These are phyloP conservation scores for Lactarius hatsudake DNA, from an alignment of 768 basidiomycete genomes.

Conservation along the genomic window DNA sequence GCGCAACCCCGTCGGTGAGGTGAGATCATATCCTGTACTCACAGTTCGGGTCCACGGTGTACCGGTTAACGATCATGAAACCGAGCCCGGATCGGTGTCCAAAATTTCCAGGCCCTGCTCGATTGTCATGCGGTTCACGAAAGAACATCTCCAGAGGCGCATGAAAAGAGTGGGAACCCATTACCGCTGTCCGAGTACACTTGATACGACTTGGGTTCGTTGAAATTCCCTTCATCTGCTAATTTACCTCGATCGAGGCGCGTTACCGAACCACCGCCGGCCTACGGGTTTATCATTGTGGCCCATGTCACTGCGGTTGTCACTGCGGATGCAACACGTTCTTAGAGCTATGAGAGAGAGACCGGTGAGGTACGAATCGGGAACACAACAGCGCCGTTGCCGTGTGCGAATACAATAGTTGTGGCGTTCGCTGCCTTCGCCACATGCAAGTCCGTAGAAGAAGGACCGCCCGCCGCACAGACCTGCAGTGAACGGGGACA, in stretches of 20 bases:
- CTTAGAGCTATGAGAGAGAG: neutral
- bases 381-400: neutral
- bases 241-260: conserved; percentile 1
- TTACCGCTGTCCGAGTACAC: neutral
- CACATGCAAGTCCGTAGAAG: conserved; percentile 13
- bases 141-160: neutral
- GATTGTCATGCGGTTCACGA: neutral
- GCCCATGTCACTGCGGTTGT: neutral
- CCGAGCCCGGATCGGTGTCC: neutral
- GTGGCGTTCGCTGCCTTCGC: neutral
- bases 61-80: neutral
- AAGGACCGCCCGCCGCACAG: neutral
- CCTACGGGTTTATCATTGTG: neutral
- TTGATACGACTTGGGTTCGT: neutral
- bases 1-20: neutral
- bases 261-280: neutral
- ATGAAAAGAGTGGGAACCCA: neutral
- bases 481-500: neutral
- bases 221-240: neutral
- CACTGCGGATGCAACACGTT: neutral
- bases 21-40: neutral
- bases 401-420: neutral
- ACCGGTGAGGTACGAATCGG: neutral
- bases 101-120: neutral
- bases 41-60: neutral